Base-by-base conservation (phyloP, 345 rosid genomes). In the Acer saccharum region DNA sequence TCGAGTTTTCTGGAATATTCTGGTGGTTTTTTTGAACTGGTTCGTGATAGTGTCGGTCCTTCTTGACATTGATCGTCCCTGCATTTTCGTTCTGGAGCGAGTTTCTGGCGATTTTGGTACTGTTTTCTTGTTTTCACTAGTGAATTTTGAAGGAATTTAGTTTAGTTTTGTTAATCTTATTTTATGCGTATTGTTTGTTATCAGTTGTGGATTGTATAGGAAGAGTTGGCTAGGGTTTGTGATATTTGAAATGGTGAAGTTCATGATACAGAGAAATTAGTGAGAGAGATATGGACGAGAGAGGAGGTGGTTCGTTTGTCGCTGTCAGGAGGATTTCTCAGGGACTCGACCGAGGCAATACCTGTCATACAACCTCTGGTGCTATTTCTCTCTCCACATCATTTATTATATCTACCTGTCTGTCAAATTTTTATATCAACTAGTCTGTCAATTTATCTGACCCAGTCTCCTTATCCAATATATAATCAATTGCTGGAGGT, bases 281-380 rank as follows among this genome's bases (percentile, higher is more conserved):
- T 71, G 75, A 27, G 48, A 68, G 29, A 46, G 71, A 69, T 63
- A 94, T 96, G 99, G 98, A 92, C 71, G 98, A 94, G 79, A 90
- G 99, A 89, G 99, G 89, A 89, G 98, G 91, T 83, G 98, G 92
- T 41, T 88, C 99, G 23, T 96, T 96, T 79, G 98, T 96, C n/a
- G 99, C 99, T 76, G 98, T 94, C 65, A 87, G 98, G 88, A 87
- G 99, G 84, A 96, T 96, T 77, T 94, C 98, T 84, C 98, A 96
- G 61, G 90, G 97, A 78, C 91, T 91, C 46, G 97, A 92, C 60
- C 91, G 97, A 35, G 94, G 97, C 83, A 91, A 82, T 71, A 84
- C 90, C 76, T 96, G 91, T 77, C 95, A 94, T 89, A 86, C 99
- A 55, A 83, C 88, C 10, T 91, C 99, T 57, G 98, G 99, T 95